phyloP scores from a whole-genome alignment of 2,329 filamentous ascomycete genomes.

The Cladosporium austrohemisphaericum region DNA sequence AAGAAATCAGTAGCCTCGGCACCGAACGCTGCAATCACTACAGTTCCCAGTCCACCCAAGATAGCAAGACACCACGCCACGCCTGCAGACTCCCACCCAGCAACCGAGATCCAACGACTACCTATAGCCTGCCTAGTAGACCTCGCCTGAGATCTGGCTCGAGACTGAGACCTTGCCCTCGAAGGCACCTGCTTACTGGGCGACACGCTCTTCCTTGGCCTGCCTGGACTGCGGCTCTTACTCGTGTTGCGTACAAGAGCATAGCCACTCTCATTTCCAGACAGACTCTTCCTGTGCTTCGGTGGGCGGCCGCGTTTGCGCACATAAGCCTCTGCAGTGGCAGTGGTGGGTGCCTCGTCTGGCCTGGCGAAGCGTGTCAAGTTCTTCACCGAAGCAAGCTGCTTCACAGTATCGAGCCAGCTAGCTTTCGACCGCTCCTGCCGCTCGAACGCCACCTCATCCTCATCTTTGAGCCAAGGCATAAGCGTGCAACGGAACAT shows the following conservation, averaged over 20 bases:
- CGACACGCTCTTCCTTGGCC: slow-evolving; percentile 1
- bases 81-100: slow-evolving; percentile 8
- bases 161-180: slow-evolving; percentile 1
- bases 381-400: slow-evolving; percentile 7
- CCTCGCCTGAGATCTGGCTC: slow-evolving; percentile 2
- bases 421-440: neutral
- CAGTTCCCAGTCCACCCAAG: neutral
- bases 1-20: slow-evolving; percentile 1
- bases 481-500: slow-evolving; percentile 6
- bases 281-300: slow-evolving; percentile 8
- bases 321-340: slow-evolving; percentile 5
- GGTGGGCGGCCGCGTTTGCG: slow-evolving; percentile 7
- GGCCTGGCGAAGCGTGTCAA: slow-evolving; percentile 8
- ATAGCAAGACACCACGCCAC: slow-evolving; percentile 7
- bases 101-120: neutral
- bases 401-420: slow-evolving; percentile 8
- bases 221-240: slow-evolving; percentile 5
- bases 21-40: neutral
- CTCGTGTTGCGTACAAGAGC: slow-evolving; percentile 1
- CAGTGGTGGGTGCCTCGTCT: slow-evolving; percentile 10
- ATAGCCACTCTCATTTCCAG: slow-evolving; percentile 8
- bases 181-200: neutral
- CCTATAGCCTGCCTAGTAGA: neutral
- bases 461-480: slow-evolving; percentile 9
- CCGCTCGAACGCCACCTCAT: neutral